Evolutionary conservation across 148 eudicot genomes (phyloP).

Genomic region (Dysphania ambrosioides): DNA sequence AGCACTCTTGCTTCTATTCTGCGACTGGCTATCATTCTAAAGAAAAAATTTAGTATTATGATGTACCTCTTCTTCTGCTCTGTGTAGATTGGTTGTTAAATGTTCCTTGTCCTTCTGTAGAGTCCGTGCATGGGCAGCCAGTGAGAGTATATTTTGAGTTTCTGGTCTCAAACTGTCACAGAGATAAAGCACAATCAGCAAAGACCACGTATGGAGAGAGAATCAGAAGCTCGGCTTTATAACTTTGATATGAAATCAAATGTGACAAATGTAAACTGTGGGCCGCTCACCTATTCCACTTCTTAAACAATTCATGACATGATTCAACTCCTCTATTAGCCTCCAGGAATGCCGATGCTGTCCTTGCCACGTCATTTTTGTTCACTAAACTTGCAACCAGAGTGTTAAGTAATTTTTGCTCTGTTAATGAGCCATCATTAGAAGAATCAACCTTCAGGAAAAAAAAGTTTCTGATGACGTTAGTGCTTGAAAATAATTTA

Average conservation of each 20-base stretch:
- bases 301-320: constrained; percentile 52
- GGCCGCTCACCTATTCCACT: constrained; percentile 49
- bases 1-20: no score
- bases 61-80: constrained; percentile 90
- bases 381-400: constrained; percentile 51
- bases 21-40: background rate
- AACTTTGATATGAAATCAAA: background rate
- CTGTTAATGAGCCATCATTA: constrained; percentile 33
- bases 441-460: constrained; percentile 52
- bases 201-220: background rate
- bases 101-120: constrained; percentile 73
- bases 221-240: background rate
- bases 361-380: constrained; percentile 46
- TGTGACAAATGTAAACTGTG: background rate
- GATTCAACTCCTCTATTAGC: constrained; percentile 57
- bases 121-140: constrained; percentile 49
- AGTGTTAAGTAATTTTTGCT: constrained; percentile 50
- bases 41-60: no score
- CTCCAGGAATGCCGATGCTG: constrained; percentile 60
- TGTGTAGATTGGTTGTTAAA: constrained; percentile 59
- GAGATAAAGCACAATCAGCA: constrained; percentile 13
- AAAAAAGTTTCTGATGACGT: background rate
- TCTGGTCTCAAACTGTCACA: constrained; percentile 60
- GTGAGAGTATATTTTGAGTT: constrained; percentile 55
- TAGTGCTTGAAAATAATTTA: no score